phyloP scores from a whole-genome alignment of 805 yeast genomes.

The Diddensiella santjacobensis region DNA sequence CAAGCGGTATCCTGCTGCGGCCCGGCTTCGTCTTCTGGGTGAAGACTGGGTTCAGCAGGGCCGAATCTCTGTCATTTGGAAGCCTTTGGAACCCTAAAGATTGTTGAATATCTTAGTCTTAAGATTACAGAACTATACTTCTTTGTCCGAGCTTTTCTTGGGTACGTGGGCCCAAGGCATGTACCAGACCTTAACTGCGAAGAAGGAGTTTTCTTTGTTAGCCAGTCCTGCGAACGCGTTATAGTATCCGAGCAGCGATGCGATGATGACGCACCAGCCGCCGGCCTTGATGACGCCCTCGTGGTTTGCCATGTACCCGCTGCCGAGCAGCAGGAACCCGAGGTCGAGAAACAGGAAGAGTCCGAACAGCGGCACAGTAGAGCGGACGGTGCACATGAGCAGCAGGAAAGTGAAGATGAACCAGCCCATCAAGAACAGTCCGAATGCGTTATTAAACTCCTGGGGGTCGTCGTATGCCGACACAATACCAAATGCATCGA shows the following conservation, averaged over 20 bases:
- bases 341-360: conserved; percentile 50
- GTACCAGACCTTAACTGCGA: conserved; percentile 46
- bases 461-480: conserved; percentile 41
- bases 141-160: not conserved
- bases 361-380: conserved; percentile 58
- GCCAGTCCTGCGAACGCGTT: conserved; percentile 70
- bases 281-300: conserved; percentile 46
- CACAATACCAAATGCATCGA: conserved; percentile 49
- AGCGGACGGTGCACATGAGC: conserved; percentile 51
- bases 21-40: conserved; percentile 68
- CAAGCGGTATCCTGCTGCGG: conserved; percentile 67
- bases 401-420: conserved; percentile 54
- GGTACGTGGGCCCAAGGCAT: conserved; percentile 39
- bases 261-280: conserved; percentile 60
- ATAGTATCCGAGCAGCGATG: conserved; percentile 63
- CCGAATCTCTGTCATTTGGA: conserved; percentile 30
- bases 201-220: conserved; percentile 58
- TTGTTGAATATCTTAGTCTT: not conserved
- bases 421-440: conserved; percentile 61
- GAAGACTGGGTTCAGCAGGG: conserved; percentile 68
- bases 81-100: conserved; percentile 4
- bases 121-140: not conserved
- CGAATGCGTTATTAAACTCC: conserved; percentile 46
- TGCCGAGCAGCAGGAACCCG: conserved; percentile 53
- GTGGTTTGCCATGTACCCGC: conserved; percentile 51